Percentiles rank a stretch among this genome's conserved stretches.
Conservation (phyloP, 345 rosid genomes). For the Ailanthus altissimus region DNA sequence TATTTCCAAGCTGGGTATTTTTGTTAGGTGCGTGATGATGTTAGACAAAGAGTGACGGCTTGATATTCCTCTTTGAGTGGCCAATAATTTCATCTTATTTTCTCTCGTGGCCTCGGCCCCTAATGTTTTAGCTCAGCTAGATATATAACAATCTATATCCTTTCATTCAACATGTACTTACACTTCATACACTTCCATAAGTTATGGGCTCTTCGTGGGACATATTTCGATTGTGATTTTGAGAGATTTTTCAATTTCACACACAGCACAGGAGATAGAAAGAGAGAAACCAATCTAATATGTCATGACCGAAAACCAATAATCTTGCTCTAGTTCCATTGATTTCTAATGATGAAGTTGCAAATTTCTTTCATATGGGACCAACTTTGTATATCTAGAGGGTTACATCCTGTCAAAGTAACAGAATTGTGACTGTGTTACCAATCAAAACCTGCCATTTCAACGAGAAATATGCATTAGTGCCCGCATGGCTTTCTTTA, state of each 20-base stretch:
- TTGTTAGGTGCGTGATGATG: slow-evolving; percentile 14
- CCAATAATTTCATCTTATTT: slow-evolving; percentile 21
- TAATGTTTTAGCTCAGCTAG: no score
- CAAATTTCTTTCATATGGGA: slow-evolving; percentile 9
- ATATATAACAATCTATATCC: background rate
- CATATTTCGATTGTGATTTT: slow-evolving; percentile 7
- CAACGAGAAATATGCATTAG: background rate
- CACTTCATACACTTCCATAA: slow-evolving; percentile 27
- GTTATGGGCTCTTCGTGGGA: slow-evolving; percentile 20
- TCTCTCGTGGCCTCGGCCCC: no score
- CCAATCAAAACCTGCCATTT: slow-evolving; percentile 19
- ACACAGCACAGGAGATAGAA: background rate
- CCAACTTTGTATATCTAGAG: background rate
- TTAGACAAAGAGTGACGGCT: slow-evolving; percentile 45
- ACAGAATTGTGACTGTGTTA: background rate
- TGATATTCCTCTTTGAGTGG: slow-evolving; percentile 21
- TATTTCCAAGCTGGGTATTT: slow-evolving; percentile 23
- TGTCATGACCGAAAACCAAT: background rate
- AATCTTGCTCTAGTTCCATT: background rate
- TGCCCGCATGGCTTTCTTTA: slow-evolving; percentile 13
- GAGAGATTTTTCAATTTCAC: background rate
- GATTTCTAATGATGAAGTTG: background rate
- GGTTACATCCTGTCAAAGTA: slow-evolving; percentile 4
- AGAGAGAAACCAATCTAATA: background rate
- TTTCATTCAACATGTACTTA: background rate